Conservation (phyloP, 192 early-diverging fungal genomes). For the Chytriomyces sp. region DNA sequence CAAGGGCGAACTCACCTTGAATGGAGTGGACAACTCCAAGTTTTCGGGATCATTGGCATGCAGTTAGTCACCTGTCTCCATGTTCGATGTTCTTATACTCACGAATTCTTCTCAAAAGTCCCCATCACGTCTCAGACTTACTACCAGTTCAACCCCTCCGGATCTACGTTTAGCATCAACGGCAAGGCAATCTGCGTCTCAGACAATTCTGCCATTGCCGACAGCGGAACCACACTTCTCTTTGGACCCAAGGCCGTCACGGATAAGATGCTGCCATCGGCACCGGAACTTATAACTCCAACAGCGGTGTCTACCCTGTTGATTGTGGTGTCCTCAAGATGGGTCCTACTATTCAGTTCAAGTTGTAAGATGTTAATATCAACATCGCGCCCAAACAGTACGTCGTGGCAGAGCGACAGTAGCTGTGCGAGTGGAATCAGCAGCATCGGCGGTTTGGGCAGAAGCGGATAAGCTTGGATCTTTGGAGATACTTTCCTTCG, state of each 20-base stretch:
- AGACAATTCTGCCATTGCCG: conserved; percentile 26
- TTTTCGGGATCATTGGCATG: conserved; percentile 55
- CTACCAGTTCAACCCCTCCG: conserved; percentile 7
- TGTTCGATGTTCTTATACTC: no score
- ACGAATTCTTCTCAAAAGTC: neutral
- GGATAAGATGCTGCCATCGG: conserved; percentile 36
- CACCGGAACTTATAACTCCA: conserved; percentile 25
- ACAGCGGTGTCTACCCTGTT: neutral
- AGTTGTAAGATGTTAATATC: neutral
- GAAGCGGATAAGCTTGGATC: conserved; percentile 3
- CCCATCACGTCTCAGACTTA: neutral
- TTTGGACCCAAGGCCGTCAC: conserved; percentile 25
- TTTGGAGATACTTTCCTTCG: conserved; percentile 43
- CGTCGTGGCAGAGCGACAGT: conserved; percentile 6
- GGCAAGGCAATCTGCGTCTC: neutral
- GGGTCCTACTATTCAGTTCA: conserved; percentile 18
- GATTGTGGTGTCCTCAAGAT: neutral
- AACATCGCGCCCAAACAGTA: conserved; percentile 17
- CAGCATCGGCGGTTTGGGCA: neutral
- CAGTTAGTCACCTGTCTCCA: conserved; percentile 1
- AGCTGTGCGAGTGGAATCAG: conserved; percentile 29
- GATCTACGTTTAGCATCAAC: neutral
- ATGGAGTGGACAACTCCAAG: conserved; percentile 54
- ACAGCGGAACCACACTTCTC: conserved; percentile 41
- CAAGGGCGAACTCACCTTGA: conserved; percentile 55